Evolutionary conservation across 176 grass and related monocot species (phyloP).

Genomic region (Ensete ventricosum): DNA sequence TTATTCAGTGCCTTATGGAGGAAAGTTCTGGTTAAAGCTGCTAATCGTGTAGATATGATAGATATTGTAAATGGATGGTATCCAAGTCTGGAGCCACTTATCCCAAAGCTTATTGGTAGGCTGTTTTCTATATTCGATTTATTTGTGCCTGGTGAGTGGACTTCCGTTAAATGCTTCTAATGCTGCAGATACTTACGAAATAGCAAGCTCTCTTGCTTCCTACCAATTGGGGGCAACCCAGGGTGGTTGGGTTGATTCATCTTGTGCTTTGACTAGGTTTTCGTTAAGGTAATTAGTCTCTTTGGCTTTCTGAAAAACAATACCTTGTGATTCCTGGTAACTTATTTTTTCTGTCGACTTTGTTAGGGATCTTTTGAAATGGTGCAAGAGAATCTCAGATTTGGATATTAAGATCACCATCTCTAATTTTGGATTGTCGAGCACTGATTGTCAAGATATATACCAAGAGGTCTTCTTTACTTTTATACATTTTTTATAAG

Average conservation of each 20-base stretch:
- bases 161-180: slow-evolving; percentile 15
- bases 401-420: slow-evolving; percentile 25
- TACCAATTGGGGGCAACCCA: slow-evolving; percentile 45
- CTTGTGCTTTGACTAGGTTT: slow-evolving; percentile 56
- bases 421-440: slow-evolving; percentile 38
- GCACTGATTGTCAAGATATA: slow-evolving; percentile 45
- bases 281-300: slow-evolving; percentile 56
- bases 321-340: not conserved
- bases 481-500: not conserved
- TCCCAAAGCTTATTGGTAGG: slow-evolving; percentile 58
- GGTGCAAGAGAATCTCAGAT: slow-evolving; percentile 80
- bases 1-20: slow-evolving; percentile 70
- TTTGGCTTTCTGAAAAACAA: not conserved
- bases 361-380: slow-evolving; percentile 83
- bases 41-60: slow-evolving; percentile 55
- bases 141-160: slow-evolving; percentile 1
- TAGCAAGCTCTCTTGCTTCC: slow-evolving; percentile 47
- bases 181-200: slow-evolving; percentile 67
- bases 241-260: slow-evolving; percentile 30
- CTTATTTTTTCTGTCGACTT: slow-evolving; percentile 13
- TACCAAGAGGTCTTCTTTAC: slow-evolving; percentile 55
- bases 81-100: slow-evolving; percentile 55
- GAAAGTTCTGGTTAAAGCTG: slow-evolving; percentile 63
- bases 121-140: slow-evolving; percentile 11
- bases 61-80: slow-evolving; percentile 70